These are phyloP conservation scores for Penicillium janthinellum DNA, from an alignment of 2,329 filamentous ascomycete species.

Conservation along the genomic window DNA sequence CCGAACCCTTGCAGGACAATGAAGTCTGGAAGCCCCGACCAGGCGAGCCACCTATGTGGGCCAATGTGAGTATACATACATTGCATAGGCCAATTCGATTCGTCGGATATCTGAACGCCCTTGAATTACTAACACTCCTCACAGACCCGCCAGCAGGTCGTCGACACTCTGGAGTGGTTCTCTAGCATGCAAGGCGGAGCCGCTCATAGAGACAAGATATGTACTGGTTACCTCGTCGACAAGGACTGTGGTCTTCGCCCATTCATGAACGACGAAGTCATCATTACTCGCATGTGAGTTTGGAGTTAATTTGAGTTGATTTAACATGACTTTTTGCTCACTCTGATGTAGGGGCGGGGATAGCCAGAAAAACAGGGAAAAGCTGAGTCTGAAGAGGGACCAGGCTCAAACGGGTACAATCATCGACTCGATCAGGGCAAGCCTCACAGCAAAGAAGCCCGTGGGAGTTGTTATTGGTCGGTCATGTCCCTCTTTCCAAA, in stretches of 20 bases:
- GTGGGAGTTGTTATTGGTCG: conserved; percentile 60
- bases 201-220: conserved; percentile 49
- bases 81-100: neutral
- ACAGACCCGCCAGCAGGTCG: conserved; percentile 57
- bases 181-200: conserved; percentile 62
- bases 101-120: neutral
- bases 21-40: neutral
- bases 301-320: neutral
- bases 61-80: neutral
- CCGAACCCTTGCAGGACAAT: neutral
- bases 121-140: neutral
- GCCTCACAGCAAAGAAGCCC: conserved; percentile 53
- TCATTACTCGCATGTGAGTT: conserved; percentile 65
- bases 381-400: conserved; percentile 51
- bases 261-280: conserved; percentile 60
- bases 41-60: neutral
- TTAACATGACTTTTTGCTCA: conserved; percentile 17
- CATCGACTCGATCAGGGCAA: conserved; percentile 34
- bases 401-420: conserved; percentile 51
- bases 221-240: conserved; percentile 62
- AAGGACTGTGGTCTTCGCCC: conserved; percentile 57
- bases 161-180: conserved; percentile 66
- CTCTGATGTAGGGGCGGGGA: conserved; percentile 54
- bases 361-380: conserved; percentile 50
- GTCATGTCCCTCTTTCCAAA: conserved; percentile 5